phyloP scores from a whole-genome alignment of 2,329 filamentous ascomycete species.

The Periconia sp. region DNA sequence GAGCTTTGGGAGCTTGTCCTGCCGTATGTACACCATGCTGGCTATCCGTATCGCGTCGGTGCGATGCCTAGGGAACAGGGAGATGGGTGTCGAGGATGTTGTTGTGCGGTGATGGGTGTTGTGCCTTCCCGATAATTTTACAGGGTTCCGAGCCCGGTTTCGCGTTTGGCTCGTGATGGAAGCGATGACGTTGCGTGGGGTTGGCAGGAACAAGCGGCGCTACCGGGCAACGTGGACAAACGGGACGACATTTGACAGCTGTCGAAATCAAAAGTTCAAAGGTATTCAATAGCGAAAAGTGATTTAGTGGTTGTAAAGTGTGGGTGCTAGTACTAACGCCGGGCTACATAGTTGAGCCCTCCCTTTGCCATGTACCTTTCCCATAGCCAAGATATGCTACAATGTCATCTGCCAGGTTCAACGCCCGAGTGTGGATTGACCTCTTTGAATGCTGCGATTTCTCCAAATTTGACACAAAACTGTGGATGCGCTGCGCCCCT shows the following conservation, averaged over 20 bases:
- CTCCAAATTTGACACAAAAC: conserved; percentile 1
- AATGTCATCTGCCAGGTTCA: background rate
- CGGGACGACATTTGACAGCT: background rate
- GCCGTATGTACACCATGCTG: conserved; percentile 91
- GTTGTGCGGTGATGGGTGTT: conserved; percentile 10
- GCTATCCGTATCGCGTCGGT: conserved; percentile 6
- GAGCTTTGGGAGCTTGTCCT: conserved; percentile 85
- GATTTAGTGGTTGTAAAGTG: too few species aligned
- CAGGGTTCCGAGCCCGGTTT: conserved; percentile 12
- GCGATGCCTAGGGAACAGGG: conserved; percentile 8
- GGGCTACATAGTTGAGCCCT: background rate
- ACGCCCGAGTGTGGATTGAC: background rate
- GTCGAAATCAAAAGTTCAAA: too few species aligned
- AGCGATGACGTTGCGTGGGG: conserved; percentile 36
- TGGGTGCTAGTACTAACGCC: too few species aligned
- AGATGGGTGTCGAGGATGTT: conserved; percentile 13
- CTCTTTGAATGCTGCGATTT: too few species aligned
- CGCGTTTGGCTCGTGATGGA: conserved; percentile 33
- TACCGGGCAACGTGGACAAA: background rate
- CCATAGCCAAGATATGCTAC: background rate
- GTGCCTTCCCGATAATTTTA: conserved; percentile 10
- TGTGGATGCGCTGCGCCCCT: too few species aligned
- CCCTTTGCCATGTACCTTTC: background rate
- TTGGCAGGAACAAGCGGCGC: background rate
- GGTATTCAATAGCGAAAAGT: too few species aligned